A percentile compares a stretch with the other conserved stretches of the same genome.
Evolutionary conservation across 2,329 filamentous ascomycete species (phyloP).

Genomic region (Chrysoporthe cubensis): DNA sequence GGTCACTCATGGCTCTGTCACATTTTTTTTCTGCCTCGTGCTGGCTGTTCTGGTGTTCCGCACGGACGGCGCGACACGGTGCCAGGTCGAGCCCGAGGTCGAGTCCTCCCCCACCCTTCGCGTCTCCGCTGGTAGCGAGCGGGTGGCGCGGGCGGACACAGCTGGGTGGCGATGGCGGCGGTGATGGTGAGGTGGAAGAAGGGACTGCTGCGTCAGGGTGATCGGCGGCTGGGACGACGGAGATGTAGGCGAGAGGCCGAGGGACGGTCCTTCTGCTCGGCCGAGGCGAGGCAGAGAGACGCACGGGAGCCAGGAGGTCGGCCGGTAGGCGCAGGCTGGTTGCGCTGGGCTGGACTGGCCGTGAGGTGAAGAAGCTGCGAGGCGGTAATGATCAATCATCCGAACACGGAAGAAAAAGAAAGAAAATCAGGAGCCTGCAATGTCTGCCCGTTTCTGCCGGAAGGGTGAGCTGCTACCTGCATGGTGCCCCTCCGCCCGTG

Average conservation of each 20-base stretch:
- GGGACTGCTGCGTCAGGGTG: background rate
- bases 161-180: background rate
- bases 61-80: background rate
- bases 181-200: background rate
- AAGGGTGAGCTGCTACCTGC: constrained; percentile 3
- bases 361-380: background rate
- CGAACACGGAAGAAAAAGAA: background rate
- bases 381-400: background rate
- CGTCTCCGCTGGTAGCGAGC: background rate
- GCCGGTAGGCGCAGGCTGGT: background rate
- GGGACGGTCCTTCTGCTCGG: no score
- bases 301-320: background rate
- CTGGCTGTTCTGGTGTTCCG: background rate
- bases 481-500: background rate
- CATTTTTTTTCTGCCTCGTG: background rate
- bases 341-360: background rate
- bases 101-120: background rate
- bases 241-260: no score
- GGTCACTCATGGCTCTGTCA: background rate
- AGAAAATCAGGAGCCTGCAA: background rate
- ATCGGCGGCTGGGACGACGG: background rate
- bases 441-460: background rate
- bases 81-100: background rate
- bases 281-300: background rate
- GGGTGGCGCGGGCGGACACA: background rate